Evolutionary conservation across 495 filamentous ascomycete species (phyloP), one percentile per base, ranked within the genome.

Genomic region (Durotheca rogersii): DNA sequence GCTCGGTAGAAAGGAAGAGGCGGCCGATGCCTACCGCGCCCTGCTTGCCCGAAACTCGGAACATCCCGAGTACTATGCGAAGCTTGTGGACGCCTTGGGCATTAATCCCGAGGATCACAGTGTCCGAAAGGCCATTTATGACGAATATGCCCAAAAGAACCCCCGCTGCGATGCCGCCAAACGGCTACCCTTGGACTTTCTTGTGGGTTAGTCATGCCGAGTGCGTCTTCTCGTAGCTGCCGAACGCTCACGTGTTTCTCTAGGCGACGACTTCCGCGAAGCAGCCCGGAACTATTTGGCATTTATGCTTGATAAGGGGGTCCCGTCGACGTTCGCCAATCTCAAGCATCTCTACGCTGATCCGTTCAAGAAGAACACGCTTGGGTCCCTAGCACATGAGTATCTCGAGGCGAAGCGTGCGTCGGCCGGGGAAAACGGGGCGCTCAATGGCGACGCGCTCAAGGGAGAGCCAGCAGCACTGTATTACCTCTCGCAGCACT

Each of bases 401-500:
- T 95, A 95, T 59, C 68, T 84, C 18, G 69, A 81, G 30, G 69
- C 76, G 7, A 81, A 80, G 41, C 60, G 65, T 31, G 72, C 76
- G 17, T 68, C 68, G 27, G 58, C 72, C 3, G 72, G 72, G 7
- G 62, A 53, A 18, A 70, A 73, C 21, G 65, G 61, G 30, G 55
- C 58, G 10, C 45, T 63, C 1, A 83, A 83, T 47, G 79, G 76
- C 9, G 75, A 84, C 19, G 67, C 71, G 39, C 79, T 81, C 16
- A 81, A 83, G 41, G 92, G 91, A 60, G 74, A 84, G 40, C 76
- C 87, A 5, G 88, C 90, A 7, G 85, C 85, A 2, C 81, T 87
- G 32, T 96, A 93, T 64, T 99, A 94, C 75, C 81, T 99, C 41
- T 89, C 89, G 4, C 94, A 97, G 61, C 93, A 99, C 68, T 96